These are phyloP conservation scores for Olyra latifolia DNA, from an alignment of 176 grass and related monocot species.

Conservation along the genomic window DNA sequence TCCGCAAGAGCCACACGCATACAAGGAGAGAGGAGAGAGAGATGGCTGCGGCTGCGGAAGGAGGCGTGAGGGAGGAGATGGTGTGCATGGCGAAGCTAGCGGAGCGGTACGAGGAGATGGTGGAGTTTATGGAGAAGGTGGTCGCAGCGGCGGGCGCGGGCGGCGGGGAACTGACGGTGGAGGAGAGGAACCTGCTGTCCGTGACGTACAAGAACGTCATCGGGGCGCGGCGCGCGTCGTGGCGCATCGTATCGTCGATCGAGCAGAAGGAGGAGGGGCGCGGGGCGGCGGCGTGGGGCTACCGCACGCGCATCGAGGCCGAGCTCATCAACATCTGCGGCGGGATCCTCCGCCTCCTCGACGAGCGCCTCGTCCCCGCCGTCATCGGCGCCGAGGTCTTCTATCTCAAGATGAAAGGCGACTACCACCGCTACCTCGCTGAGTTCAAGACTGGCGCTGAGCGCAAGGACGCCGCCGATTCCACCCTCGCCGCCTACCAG, in stretches of 20 bases:
- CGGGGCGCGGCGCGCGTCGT: conserved; percentile 83
- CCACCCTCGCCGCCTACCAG: conserved; percentile 78
- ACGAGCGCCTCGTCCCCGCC: too few relatives aligned
- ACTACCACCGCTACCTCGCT: conserved; percentile 94
- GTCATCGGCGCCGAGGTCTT: conserved; percentile 81
- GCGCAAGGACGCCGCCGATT: conserved; percentile 86
- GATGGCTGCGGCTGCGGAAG: conserved; percentile 41
- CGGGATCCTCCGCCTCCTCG: conserved; percentile 89
- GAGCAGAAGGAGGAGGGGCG: conserved; percentile 96
- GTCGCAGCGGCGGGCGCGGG: conserved; percentile 36
- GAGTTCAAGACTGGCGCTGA: conserved; percentile 83
- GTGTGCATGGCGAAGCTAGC: conserved; percentile 97
- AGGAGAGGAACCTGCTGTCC: conserved; percentile 98
- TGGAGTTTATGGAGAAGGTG: conserved; percentile 99
- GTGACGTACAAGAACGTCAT: conserved; percentile 99
- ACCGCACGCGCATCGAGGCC: conserved; percentile 77
- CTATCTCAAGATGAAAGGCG: conserved; percentile 99
- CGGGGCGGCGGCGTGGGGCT: conserved; percentile 54
- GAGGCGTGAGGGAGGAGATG: conserved; percentile 63
- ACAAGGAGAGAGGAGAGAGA: not conserved
- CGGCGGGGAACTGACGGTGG: conserved; percentile 70
- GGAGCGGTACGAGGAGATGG: conserved; percentile 99
- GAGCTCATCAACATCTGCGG: conserved; percentile 85
- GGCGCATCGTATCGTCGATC: conserved; percentile 98
- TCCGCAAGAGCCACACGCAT: conserved; percentile 34